phyloP scores from a whole-genome alignment of 2,329 filamentous ascomycete species.

The Penicillium sp. region DNA sequence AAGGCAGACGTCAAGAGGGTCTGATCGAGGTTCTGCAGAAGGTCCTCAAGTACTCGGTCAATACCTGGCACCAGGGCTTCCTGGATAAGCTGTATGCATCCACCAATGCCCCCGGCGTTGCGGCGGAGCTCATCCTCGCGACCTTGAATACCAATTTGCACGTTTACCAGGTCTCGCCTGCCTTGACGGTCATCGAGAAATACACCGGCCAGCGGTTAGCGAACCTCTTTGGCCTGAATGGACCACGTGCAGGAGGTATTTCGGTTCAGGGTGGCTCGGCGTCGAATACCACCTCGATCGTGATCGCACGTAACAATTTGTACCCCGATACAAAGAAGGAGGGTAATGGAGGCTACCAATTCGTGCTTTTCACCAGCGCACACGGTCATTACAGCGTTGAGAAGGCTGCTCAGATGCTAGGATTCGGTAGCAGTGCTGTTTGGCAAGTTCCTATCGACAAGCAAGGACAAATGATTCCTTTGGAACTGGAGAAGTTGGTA shows the following conservation, averaged over 20 bases:
- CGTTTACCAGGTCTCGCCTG: constrained; percentile 91
- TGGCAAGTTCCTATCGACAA: constrained; percentile 72
- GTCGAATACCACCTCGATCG: constrained; percentile 81
- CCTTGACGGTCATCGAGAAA: constrained; percentile 84
- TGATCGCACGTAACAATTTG: constrained; percentile 82
- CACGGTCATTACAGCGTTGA: constrained; percentile 95
- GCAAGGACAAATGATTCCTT: constrained; percentile 68
- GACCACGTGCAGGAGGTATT: constrained; percentile 69
- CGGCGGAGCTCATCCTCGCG: constrained; percentile 79
- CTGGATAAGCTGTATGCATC: constrained; percentile 93
- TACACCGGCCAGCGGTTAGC: constrained; percentile 73
- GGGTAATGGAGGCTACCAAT: constrained; percentile 65
- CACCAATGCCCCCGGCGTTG: constrained; percentile 82
- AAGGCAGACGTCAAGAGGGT: constrained; percentile 65
- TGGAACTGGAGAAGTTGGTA: constrained; percentile 65
- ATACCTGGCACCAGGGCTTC: constrained; percentile 98
- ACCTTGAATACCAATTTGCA: constrained; percentile 92
- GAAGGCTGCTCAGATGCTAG: constrained; percentile 89
- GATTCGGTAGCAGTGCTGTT: constrained; percentile 74
- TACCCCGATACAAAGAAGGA: constrained; percentile 74
- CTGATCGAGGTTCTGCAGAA: constrained; percentile 69
- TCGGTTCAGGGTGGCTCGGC: constrained; percentile 77
- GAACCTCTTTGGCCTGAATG: constrained; percentile 71
- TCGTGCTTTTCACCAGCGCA: constrained; percentile 82
- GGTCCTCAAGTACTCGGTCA: constrained; percentile 82